Conservation (phyloP, 768 basidiomycete species). For the Psilocybe azurescens region DNA sequence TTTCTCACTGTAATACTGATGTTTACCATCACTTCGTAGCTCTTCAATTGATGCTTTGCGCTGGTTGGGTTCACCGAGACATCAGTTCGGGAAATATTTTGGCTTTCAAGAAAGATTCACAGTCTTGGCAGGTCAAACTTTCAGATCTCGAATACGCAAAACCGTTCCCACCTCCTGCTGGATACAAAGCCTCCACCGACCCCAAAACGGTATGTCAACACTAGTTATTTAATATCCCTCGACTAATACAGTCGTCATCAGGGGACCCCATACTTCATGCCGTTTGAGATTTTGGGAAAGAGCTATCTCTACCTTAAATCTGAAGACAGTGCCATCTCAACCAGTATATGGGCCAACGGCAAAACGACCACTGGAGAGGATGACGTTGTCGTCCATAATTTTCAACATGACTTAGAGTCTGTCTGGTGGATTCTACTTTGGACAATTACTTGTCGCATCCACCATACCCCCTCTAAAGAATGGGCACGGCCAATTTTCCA, state of each 20-base stretch:
- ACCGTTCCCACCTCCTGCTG: not conserved
- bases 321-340: not conserved
- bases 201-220: not conserved
- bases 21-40: not conserved
- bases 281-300: not conserved
- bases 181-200: not conserved
- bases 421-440: not conserved
- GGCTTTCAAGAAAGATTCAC: not conserved
- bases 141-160: not conserved
- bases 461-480: not conserved
- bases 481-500: not conserved
- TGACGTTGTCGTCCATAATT: not conserved
- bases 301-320: not conserved
- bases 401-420: not conserved
- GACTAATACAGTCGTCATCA: not conserved
- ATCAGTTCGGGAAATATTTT: not conserved
- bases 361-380: not conserved
- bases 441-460: not conserved
- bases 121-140: not conserved
- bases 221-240: not conserved
- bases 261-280: not conserved
- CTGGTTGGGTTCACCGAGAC: not conserved
- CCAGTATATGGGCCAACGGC: not conserved
- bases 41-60: not conserved
- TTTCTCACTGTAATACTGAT: not conserved